Conservation (phyloP, 129 eudicot genomes). For the Arctium lappa region DNA sequence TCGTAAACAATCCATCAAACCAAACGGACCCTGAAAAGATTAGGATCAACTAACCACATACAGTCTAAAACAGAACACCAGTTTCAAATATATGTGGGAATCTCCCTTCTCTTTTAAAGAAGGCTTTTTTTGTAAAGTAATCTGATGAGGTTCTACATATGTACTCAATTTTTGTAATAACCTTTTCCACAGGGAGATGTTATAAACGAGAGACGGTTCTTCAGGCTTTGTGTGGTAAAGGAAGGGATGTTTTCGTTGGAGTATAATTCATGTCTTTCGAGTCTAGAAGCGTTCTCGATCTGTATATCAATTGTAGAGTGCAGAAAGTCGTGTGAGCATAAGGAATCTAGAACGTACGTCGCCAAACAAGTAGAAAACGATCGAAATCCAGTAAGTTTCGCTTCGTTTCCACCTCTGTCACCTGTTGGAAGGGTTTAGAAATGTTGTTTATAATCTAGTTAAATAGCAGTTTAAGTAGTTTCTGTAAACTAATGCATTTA, state of each 20-base stretch:
- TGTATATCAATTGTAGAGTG: slow-evolving; percentile 59
- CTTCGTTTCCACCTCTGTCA: slow-evolving; percentile 42
- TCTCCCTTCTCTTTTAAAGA: too few relatives aligned
- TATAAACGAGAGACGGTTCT: slow-evolving; percentile 29
- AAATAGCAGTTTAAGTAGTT: slow-evolving; percentile 2
- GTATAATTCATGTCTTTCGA: slow-evolving; percentile 56
- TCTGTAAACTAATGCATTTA: slow-evolving; percentile 13
- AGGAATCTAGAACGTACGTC: slow-evolving; percentile 18
- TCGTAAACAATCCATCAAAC: too few relatives aligned
- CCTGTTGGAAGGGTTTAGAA: slow-evolving; percentile 38
- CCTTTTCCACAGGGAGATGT: slow-evolving; percentile 46
- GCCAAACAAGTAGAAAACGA: slow-evolving; percentile 30
- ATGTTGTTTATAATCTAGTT: slow-evolving; percentile 3
- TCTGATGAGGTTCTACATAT: too few relatives aligned
- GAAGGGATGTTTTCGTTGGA: slow-evolving; percentile 66
- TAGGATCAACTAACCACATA: too few relatives aligned
- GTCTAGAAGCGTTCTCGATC: slow-evolving; percentile 69
- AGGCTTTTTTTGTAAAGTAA: too few relatives aligned
- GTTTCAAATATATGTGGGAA: too few relatives aligned
- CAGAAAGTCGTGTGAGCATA: slow-evolving; percentile 39
- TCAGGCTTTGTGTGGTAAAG: slow-evolving; percentile 50
- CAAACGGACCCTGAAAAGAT: too few relatives aligned
- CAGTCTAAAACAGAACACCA: too few relatives aligned
- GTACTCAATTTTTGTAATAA: neutral
- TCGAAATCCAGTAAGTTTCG: slow-evolving; percentile 36